Conservation (phyloP, 2,329 filamentous ascomycete species). For the Cephalotrichum gorgonifer region DNA sequence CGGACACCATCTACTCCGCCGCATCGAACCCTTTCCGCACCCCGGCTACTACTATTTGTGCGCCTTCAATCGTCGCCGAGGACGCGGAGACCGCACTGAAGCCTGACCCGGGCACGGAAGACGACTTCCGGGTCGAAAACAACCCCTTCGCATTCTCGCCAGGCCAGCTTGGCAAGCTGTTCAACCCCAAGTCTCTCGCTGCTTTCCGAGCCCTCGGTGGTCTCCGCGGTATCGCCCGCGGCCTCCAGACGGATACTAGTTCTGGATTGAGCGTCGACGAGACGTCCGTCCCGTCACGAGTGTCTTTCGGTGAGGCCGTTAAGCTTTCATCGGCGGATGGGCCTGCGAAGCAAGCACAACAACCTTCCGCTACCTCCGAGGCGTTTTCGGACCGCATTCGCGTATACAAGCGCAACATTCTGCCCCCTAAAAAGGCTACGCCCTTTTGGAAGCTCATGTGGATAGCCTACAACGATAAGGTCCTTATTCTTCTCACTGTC, state of each 20-base stretch:
- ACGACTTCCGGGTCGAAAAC: conserved; percentile 6
- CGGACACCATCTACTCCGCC: conserved; percentile 10
- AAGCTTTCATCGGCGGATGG: not conserved
- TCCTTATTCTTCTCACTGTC: conserved; percentile 58
- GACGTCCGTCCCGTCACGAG: conserved; percentile 7
- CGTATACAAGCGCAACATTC: conserved; percentile 47
- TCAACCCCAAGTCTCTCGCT: conserved; percentile 36
- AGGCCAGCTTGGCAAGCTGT: conserved; percentile 40
- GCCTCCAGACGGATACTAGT: conserved; percentile 35
- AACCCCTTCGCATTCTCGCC: conserved; percentile 45
- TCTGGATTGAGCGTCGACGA: conserved; percentile 43
- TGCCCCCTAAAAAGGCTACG: conserved; percentile 50
- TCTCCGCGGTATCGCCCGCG: conserved; percentile 38
- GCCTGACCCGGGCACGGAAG: conserved; percentile 2
- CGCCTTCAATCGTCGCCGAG: conserved; percentile 1
- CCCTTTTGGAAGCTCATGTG: conserved; percentile 49
- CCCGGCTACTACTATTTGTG: conserved; percentile 9
- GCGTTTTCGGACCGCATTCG: conserved; percentile 43
- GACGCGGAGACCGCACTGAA: not conserved
- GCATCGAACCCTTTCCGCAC: conserved; percentile 16
- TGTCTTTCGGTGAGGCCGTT: not conserved
- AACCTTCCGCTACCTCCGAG: not conserved
- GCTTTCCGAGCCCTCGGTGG: conserved; percentile 42
- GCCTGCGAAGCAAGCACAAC: not conserved
- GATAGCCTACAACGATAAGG: conserved; percentile 64